Conservation (phyloP, 1,284 basidiomycete genomes). For the Rhizopogon hawkerae region DNA sequence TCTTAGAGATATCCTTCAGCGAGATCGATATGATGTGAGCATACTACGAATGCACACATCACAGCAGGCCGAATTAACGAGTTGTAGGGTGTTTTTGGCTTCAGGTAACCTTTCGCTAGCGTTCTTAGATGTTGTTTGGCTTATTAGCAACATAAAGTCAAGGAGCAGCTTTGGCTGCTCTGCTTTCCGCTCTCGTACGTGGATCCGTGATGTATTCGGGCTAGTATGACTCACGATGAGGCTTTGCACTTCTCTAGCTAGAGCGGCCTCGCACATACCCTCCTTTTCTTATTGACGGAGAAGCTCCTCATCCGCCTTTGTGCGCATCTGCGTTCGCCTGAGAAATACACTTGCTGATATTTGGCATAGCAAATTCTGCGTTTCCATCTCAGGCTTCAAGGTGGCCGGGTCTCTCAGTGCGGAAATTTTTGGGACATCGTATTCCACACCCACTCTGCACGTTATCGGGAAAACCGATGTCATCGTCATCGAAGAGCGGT, state of each 20-base stretch:
- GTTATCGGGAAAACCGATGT: slow-evolving; percentile 76
- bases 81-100: slow-evolving; percentile 74
- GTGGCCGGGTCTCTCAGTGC: slow-evolving; percentile 42
- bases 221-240: not conserved
- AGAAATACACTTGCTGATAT: not conserved
- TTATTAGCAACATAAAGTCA: slow-evolving; percentile 40
- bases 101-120: slow-evolving; percentile 40
- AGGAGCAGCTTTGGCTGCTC: slow-evolving; percentile 72
- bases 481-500: slow-evolving; percentile 59
- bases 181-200: slow-evolving; percentile 63
- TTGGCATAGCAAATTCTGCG: slow-evolving; percentile 51
- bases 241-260: slow-evolving; percentile 13
- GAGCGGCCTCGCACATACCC: slow-evolving; percentile 41
- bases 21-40: slow-evolving; percentile 50
- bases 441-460: slow-evolving; percentile 70
- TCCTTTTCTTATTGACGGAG: slow-evolving; percentile 57
- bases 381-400: slow-evolving; percentile 63
- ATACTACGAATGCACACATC: not conserved
- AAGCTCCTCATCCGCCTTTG: slow-evolving; percentile 63
- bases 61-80: not conserved
- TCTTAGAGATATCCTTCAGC: slow-evolving; percentile 19
- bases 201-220: not conserved
- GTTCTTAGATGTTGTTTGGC: not conserved
- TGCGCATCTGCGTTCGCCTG: slow-evolving; percentile 26
- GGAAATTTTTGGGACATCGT: slow-evolving; percentile 49